phyloP scores from a whole-genome alignment of 495 filamentous ascomycete genomes.

The Aspergillus affinis region DNA sequence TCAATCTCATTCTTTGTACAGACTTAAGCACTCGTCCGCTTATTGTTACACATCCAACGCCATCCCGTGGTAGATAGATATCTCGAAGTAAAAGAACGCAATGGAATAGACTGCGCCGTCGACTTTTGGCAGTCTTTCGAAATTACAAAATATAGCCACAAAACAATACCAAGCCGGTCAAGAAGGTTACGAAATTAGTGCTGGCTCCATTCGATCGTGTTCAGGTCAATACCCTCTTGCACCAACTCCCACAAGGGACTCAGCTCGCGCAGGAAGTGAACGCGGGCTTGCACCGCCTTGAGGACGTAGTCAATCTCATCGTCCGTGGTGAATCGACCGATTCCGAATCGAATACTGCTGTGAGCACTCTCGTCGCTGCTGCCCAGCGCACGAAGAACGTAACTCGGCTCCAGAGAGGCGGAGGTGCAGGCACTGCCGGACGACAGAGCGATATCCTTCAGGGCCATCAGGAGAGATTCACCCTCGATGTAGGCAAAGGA shows the following conservation, averaged over 20 bases:
- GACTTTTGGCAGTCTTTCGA: constrained; percentile 8
- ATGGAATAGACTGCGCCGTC: constrained; percentile 12
- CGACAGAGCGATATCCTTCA: constrained; percentile 96
- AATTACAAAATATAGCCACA: constrained; percentile 2
- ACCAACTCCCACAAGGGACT: constrained; percentile 98
- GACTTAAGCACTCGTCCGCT: constrained; percentile 12
- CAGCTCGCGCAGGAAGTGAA: constrained; percentile 89
- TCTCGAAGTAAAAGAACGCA: constrained; percentile 4
- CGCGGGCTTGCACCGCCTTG: constrained; percentile 87
- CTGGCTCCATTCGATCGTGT: constrained; percentile 97
- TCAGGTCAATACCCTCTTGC: constrained; percentile 92
- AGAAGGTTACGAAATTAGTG: constrained; percentile 51
- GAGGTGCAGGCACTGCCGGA: constrained; percentile 97
- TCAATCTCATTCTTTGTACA: constrained; percentile 19
- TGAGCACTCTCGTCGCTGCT: constrained; percentile 97
- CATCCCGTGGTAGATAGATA: constrained; percentile 24
- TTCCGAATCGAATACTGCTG: constrained; percentile 96
- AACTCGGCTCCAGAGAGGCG: constrained; percentile 92
- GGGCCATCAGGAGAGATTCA: constrained; percentile 94
- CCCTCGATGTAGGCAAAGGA: constrained; percentile 98
- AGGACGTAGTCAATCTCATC: constrained; percentile 95
- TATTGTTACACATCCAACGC: constrained; percentile 29
- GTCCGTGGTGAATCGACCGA: constrained; percentile 95
- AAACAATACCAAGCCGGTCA: background rate
- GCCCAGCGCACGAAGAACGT: constrained; percentile 89